Conservation (phyloP, 208 protist genomes). For the Acanthamoeba lenticulata region DNA sequence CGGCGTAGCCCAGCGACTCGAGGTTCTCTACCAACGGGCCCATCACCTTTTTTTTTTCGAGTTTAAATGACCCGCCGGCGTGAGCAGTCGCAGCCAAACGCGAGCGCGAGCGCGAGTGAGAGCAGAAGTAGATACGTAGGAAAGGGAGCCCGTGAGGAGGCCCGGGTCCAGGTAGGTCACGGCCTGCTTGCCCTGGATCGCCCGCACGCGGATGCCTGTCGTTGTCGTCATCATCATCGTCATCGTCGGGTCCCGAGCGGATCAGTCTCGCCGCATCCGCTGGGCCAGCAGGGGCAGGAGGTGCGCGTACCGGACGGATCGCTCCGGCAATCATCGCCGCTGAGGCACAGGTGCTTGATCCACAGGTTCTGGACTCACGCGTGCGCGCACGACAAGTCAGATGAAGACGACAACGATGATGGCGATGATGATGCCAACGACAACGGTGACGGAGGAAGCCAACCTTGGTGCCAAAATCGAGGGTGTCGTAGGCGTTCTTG, state of each 20-base stretch:
- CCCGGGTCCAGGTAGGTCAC: slow-evolving; percentile 63
- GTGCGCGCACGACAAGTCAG: background rate
- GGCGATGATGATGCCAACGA: background rate
- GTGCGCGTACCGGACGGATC: no score
- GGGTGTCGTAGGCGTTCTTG: background rate
- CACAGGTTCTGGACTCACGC: background rate
- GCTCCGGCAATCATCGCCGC: slow-evolving; percentile 25
- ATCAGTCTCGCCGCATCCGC: no score
- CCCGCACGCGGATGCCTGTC: slow-evolving; percentile 14
- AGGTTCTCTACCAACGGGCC: slow-evolving; percentile 53
- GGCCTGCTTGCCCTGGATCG: slow-evolving; percentile 33
- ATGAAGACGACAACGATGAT: background rate
- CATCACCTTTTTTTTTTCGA: slow-evolving; percentile 69
- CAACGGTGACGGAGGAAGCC: background rate
- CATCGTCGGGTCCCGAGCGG: no score
- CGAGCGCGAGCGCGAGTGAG: no score
- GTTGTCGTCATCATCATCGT: no score
- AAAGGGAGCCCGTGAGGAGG: slow-evolving; percentile 4
- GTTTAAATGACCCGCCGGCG: no score
- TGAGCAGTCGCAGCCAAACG: no score
- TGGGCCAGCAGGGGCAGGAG: no score
- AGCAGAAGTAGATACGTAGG: slow-evolving; percentile 17
- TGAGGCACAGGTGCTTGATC: slow-evolving; percentile 47
- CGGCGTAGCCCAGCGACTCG: slow-evolving; percentile 39
- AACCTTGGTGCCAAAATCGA: background rate